Evolutionary conservation across 495 filamentous ascomycete species (phyloP).

Genomic region (Pseudomonodictys pantanalensis): DNA sequence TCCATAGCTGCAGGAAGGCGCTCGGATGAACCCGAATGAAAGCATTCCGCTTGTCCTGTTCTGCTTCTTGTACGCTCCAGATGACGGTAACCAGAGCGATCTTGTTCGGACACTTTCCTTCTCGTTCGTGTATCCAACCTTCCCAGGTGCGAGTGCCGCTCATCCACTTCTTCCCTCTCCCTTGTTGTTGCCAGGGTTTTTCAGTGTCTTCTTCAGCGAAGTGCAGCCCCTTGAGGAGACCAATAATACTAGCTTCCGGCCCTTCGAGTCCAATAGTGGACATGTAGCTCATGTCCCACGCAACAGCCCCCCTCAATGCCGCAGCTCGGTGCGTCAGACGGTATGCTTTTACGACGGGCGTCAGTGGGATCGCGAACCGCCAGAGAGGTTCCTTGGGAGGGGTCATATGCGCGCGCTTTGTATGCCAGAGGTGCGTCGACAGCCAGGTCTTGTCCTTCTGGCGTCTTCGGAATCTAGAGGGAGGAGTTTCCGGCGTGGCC

Average conservation of each 20-base stretch:
- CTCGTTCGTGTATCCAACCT: constrained; percentile 61
- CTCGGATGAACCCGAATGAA: constrained; percentile 84
- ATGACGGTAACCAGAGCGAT: constrained; percentile 79
- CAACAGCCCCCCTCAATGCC: constrained; percentile 62
- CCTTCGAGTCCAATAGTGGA: constrained; percentile 81
- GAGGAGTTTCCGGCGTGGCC: constrained; percentile 61
- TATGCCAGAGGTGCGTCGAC: constrained; percentile 90
- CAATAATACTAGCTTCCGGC: constrained; percentile 56
- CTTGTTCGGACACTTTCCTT: constrained; percentile 47
- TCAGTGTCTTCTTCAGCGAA: constrained; percentile 50
- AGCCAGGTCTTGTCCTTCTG: constrained; percentile 90
- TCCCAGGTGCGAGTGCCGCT: constrained; percentile 66
- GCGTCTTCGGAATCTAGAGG: constrained; percentile 76
- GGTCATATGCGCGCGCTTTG: constrained; percentile 87
- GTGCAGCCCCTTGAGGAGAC: constrained; percentile 62
- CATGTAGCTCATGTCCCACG: constrained; percentile 96
- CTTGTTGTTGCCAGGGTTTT: constrained; percentile 45
- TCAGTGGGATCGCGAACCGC: constrained; percentile 82
- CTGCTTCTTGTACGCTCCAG: constrained; percentile 50
- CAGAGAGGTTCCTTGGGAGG: constrained; percentile 73
- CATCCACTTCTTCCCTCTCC: constrained; percentile 69
- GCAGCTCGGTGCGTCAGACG: constrained; percentile 81
- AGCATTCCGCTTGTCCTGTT: constrained; percentile 55
- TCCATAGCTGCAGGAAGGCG: constrained; percentile 81
- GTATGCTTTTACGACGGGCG: constrained; percentile 85